A percentile compares a stretch with the other conserved stretches of the same genome.
These are phyloP conservation scores for Botryotinia narcissicola DNA, from an alignment of 2,329 filamentous ascomycete genomes.

Conservation along the genomic window DNA sequence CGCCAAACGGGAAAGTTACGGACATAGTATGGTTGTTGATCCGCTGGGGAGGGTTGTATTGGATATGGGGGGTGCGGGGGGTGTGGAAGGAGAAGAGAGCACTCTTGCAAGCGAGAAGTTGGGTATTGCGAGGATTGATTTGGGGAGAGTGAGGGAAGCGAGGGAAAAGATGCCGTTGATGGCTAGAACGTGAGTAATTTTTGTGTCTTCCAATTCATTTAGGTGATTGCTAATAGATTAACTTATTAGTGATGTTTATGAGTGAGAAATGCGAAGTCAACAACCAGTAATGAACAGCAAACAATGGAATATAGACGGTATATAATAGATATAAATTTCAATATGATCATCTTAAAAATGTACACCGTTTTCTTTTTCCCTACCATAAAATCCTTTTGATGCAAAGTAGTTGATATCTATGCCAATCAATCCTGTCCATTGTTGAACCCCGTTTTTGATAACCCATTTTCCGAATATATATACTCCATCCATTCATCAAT, in stretches of 20 bases:
- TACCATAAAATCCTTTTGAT: constrained; percentile 27
- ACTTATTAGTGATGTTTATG: constrained; percentile 31
- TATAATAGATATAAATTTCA: not conserved
- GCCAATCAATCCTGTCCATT: constrained; percentile 26
- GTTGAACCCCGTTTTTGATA: constrained; percentile 32
- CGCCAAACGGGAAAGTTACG: constrained; percentile 76
- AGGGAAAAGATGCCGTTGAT: constrained; percentile 56
- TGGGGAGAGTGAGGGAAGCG: constrained; percentile 50
- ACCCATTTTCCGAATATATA: constrained; percentile 7
- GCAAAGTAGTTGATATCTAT: constrained; percentile 37
- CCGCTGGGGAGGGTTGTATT: constrained; percentile 80
- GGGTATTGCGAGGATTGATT: constrained; percentile 52
- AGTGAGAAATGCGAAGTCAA: not conserved
- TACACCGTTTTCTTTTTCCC: constrained; percentile 2
- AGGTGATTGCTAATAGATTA: not conserved
- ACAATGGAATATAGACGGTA: not conserved
- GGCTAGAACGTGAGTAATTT: constrained; percentile 43
- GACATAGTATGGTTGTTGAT: constrained; percentile 79
- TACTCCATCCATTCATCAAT: constrained; percentile 15
- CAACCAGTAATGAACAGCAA: not conserved
- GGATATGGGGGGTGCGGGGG: constrained; percentile 51
- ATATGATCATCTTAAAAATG: not conserved
- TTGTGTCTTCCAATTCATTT: not conserved
- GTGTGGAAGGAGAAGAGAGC: constrained; percentile 37
- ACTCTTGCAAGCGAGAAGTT: constrained; percentile 41